A percentile compares a stretch with the other conserved stretches of the same genome.
These are phyloP conservation scores for Citrus reticulata DNA, from an alignment of 345 rosid species.

Conservation along the genomic window DNA sequence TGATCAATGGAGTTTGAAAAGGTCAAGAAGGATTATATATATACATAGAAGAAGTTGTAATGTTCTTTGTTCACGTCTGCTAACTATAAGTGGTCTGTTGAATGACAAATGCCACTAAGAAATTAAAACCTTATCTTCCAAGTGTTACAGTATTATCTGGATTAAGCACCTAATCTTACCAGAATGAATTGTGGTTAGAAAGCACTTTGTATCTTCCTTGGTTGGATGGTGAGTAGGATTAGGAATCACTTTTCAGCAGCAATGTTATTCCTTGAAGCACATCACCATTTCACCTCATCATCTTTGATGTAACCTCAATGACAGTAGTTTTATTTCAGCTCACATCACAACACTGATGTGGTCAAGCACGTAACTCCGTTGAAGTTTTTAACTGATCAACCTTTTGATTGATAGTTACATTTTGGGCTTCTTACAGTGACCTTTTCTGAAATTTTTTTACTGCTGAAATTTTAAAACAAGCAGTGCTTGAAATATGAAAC, in stretches of 20 bases:
- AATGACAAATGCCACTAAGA: constrained; percentile 25
- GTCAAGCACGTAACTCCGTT: constrained; percentile 9
- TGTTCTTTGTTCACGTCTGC: background rate
- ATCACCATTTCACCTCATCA: background rate
- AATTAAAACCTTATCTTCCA: constrained; percentile 24
- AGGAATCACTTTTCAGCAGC: constrained; percentile 9
- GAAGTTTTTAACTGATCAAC: background rate
- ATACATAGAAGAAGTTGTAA: too few relatives aligned
- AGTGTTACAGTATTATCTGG: constrained; percentile 11
- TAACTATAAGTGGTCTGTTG: constrained; percentile 1
- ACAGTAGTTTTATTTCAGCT: constrained; percentile 20
- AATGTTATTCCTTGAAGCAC: constrained; percentile 1
- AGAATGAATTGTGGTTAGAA: constrained; percentile 23
- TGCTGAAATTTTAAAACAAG: background rate
- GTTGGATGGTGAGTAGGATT: constrained; percentile 22
- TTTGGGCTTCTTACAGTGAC: background rate
- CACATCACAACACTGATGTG: background rate
- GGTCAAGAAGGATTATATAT: too few relatives aligned
- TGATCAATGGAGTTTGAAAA: background rate
- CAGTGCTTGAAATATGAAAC: background rate
- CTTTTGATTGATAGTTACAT: constrained; percentile 4
- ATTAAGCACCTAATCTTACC: constrained; percentile 34
- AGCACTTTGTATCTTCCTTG: constrained; percentile 15
- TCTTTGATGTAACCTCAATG: constrained; percentile 15
- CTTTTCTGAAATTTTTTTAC: background rate